These are phyloP conservation scores for Heliamphora pulchella DNA, from an alignment of 179 eudicot species.

Conservation along the genomic window DNA sequence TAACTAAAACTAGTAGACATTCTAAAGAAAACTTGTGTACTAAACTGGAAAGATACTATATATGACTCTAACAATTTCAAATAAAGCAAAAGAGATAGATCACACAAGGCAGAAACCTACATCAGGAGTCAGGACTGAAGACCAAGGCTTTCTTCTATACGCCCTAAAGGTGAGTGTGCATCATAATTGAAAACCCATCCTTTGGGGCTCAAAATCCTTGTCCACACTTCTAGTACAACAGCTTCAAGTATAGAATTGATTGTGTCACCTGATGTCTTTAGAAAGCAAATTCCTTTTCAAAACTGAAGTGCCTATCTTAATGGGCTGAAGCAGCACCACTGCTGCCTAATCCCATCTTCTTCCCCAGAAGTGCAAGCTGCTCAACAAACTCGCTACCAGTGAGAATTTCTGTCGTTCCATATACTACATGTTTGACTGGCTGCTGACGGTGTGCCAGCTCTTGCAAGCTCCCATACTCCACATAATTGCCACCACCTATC, in stretches of 20 bases:
- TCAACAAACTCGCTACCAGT: slow-evolving; percentile 86
- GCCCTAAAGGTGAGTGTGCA: background rate
- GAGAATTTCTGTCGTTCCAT: slow-evolving; percentile 83
- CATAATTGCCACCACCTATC: slow-evolving; percentile 96
- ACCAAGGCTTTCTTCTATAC: slow-evolving; percentile 2
- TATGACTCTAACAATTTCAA: background rate
- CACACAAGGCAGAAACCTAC: background rate
- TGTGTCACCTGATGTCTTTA: background rate
- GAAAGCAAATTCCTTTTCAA: background rate
- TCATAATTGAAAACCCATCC: background rate
- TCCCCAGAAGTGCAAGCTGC: slow-evolving; percentile 79
- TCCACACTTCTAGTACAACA: background rate
- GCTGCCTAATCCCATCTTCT: slow-evolving; percentile 84
- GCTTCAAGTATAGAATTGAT: slow-evolving; percentile 9
- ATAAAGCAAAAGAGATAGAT: background rate
- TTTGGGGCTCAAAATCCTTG: background rate
- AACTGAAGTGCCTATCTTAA: slow-evolving; percentile 13
- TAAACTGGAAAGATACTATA: background rate
- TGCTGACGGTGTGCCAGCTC: slow-evolving; percentile 71
- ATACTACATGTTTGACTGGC: slow-evolving; percentile 64
- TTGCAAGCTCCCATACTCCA: slow-evolving; percentile 87
- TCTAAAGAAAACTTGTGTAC: background rate
- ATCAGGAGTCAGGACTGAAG: background rate
- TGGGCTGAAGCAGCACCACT: slow-evolving; percentile 35
- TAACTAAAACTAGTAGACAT: background rate